These are phyloP conservation scores for Trifolium repens DNA, from an alignment of 306 rosid species.

Conservation along the genomic window DNA sequence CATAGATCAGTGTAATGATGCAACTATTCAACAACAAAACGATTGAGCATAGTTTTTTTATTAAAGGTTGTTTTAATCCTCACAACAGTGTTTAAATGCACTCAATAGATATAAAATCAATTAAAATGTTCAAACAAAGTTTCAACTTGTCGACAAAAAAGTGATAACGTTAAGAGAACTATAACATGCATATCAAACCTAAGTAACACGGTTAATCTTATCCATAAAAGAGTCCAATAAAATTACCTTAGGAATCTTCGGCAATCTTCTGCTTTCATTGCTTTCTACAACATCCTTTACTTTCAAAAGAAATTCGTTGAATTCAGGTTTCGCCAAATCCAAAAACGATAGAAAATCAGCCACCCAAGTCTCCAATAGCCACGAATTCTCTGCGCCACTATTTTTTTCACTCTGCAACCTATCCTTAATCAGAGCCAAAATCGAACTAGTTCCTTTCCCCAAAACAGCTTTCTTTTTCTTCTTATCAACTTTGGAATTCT, in stretches of 20 bases:
- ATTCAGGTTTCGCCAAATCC: conserved; percentile 58
- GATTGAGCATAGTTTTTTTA: neutral
- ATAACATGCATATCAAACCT: neutral
- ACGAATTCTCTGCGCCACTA: conserved; percentile 43
- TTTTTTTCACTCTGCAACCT: conserved; percentile 54
- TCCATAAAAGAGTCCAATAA: conserved; percentile 6
- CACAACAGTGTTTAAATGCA: neutral
- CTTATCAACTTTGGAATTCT: conserved; percentile 52
- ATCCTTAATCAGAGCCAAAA: conserved; percentile 71
- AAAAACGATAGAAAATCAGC: conserved; percentile 60
- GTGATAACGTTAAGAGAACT: neutral
- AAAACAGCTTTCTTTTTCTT: conserved; percentile 82
- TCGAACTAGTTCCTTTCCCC: conserved; percentile 76
- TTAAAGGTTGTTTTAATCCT: conserved; percentile 7
- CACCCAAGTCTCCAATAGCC: conserved; percentile 56
- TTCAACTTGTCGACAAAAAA: conserved; percentile 15
- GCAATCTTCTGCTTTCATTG: conserved; percentile 91
- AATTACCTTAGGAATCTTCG: conserved; percentile 95
- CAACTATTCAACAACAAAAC: conserved; percentile 15
- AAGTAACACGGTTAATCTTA: conserved; percentile 9
- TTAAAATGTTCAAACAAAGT: neutral
- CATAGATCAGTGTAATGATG: neutral
- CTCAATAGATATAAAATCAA: neutral
- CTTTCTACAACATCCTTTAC: conserved; percentile 85
- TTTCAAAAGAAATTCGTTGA: conserved; percentile 58